phyloP scores from a whole-genome alignment of 306 rosid species.

The Pterocarpus macrocarpus region DNA sequence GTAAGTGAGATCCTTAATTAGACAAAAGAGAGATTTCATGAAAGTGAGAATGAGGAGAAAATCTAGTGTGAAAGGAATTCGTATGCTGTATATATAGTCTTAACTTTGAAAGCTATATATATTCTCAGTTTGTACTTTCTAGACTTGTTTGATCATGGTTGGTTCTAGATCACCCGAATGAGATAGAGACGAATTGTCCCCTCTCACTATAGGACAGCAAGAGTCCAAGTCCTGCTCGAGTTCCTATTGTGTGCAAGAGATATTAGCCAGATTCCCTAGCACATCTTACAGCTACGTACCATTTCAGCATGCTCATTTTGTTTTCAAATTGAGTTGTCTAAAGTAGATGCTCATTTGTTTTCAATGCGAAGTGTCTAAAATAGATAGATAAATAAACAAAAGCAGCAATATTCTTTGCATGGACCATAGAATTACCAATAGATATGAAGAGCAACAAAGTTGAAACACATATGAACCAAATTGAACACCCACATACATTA shows the following conservation, averaged over 20 bases:
- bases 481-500: constrained; percentile 41
- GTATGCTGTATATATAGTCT: not conserved
- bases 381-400: not conserved
- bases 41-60: not conserved
- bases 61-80: not conserved
- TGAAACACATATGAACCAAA: constrained; percentile 32
- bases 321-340: constrained; percentile 6
- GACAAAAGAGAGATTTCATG: not conserved
- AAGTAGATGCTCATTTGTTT: not conserved
- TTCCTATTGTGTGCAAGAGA: constrained; percentile 2
- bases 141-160: not conserved
- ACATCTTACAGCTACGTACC: constrained; percentile 25
- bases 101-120: not conserved
- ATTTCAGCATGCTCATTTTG: constrained; percentile 35
- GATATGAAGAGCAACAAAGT: not conserved
- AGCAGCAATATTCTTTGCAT: constrained; percentile 21
- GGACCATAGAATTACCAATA: constrained; percentile 22
- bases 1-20: not conserved
- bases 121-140: not conserved
- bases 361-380: constrained; percentile 26
- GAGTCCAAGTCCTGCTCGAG: constrained; percentile 29
- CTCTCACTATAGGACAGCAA: constrained; percentile 17
- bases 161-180: not conserved
- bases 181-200: not conserved
- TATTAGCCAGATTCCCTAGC: constrained; percentile 32